Percentiles rank a stretch among this genome's conserved stretches.
Conservation (phyloP, 2,329 filamentous ascomycete species). For the Helminthosporium solani region DNA sequence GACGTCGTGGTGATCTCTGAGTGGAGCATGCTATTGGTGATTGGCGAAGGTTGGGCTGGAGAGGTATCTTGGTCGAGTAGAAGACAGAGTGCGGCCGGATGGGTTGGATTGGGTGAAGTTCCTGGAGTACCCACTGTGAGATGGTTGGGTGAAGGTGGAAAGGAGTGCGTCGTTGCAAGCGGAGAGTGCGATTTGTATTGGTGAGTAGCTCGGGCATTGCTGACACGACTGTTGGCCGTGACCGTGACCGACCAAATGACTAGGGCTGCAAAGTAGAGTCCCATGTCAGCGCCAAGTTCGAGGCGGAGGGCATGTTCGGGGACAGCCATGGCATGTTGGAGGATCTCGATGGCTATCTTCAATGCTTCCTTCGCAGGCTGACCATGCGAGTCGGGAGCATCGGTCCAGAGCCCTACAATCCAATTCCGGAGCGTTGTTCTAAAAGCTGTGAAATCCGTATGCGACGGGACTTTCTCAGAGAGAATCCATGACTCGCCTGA, state of each 20-base stretch:
- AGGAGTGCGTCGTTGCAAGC: conserved; percentile 11
- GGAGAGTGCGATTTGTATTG: conserved; percentile 22
- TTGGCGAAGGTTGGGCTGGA: conserved; percentile 14
- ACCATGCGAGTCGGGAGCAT: conserved; percentile 6
- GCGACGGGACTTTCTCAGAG: conserved; percentile 43
- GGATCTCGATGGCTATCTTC: conserved; percentile 25
- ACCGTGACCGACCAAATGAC: conserved; percentile 40
- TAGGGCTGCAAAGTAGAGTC: conserved; percentile 38
- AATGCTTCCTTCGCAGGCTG: conserved; percentile 28
- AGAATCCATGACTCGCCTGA: conserved; percentile 50
- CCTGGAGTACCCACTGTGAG: conserved; percentile 6
- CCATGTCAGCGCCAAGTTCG: conserved; percentile 36
- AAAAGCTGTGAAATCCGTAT: conserved; percentile 32
- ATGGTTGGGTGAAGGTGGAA: conserved; percentile 7
- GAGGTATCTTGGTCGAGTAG: conserved; percentile 16
- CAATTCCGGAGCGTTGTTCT: conserved; percentile 40
- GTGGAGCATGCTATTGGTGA: conserved; percentile 18
- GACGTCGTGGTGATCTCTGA: conserved; percentile 23
- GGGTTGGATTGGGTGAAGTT: conserved; percentile 11
- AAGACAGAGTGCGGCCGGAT: conserved; percentile 13
- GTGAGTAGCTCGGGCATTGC: conserved; percentile 6
- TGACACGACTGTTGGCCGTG: conserved; percentile 23
- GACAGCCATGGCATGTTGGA: conserved; percentile 25
- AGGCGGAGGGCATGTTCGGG: conserved; percentile 17
- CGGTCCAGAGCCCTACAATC: conserved; percentile 35